phyloP scores from a whole-genome alignment of 345 rosid genomes.

The Erucastrum elatum region DNA sequence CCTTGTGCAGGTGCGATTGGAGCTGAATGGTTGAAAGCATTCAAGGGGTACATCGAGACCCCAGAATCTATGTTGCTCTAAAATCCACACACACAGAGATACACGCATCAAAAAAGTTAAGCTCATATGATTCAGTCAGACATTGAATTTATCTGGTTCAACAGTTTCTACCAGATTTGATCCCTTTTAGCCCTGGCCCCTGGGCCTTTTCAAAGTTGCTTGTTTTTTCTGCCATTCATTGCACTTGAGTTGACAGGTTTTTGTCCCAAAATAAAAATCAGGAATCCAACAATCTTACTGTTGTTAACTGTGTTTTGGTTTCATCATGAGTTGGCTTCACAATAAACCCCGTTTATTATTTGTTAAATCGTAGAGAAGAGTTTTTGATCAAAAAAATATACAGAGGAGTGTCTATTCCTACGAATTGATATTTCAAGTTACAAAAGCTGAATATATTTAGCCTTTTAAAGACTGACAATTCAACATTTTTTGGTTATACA shows the following conservation, averaged over 20 bases:
- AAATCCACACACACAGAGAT: slow-evolving; percentile 20
- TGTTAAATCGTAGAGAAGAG: background rate
- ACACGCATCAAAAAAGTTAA: slow-evolving; percentile 21
- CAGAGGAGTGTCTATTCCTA: background rate
- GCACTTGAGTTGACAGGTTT: slow-evolving; percentile 4
- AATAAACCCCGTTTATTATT: background rate
- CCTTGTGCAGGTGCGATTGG: slow-evolving; percentile 72
- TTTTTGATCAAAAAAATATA: background rate
- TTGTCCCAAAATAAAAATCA: slow-evolving; percentile 24
- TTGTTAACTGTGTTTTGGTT: background rate
- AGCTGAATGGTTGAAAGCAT: slow-evolving; percentile 96
- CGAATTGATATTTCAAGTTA: background rate
- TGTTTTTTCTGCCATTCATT: slow-evolving; percentile 19
- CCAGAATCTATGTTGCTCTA: slow-evolving; percentile 93
- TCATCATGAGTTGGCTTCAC: background rate
- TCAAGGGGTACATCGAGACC: slow-evolving; percentile 87
- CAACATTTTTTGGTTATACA: no score
- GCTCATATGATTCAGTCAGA: slow-evolving; percentile 4
- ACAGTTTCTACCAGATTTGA: slow-evolving; percentile 18
- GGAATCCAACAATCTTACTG: slow-evolving; percentile 7
- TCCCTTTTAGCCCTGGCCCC: background rate
- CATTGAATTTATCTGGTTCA: slow-evolving; percentile 8
- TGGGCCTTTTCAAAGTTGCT: slow-evolving; percentile 2
- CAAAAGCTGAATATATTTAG: background rate
- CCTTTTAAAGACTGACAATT: no score